A percentile compares a stretch with the other conserved stretches of the same genome.
phyloP scores from a whole-genome alignment of 2,329 filamentous ascomycete species.

The Neopestalotiopsis clavispora region DNA sequence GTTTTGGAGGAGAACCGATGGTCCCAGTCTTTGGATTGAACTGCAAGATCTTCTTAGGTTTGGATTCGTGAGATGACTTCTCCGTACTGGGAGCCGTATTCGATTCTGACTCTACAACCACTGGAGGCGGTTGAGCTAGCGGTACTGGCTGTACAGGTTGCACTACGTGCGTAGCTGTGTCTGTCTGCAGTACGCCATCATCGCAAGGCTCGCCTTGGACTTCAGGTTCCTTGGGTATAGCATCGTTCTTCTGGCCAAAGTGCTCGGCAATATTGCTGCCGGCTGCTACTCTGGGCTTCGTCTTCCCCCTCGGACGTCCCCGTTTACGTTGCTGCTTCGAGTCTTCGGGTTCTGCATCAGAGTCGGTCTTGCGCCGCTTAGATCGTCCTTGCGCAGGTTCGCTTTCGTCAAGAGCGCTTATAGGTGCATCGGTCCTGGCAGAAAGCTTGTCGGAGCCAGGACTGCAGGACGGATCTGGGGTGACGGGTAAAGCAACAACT shows the following conservation, averaged over 20 bases:
- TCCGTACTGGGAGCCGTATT: not conserved
- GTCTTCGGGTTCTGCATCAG: slow-evolving; percentile 27
- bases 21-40: slow-evolving; percentile 67
- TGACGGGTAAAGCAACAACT: slow-evolving; percentile 29
- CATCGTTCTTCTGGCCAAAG: slow-evolving; percentile 20
- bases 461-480: slow-evolving; percentile 37
- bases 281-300: slow-evolving; percentile 22
- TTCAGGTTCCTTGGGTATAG: not conserved
- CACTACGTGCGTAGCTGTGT: not conserved
- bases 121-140: not conserved
- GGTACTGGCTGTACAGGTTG: not conserved
- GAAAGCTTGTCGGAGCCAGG: slow-evolving; percentile 29
- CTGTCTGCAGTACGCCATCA: not conserved
- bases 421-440: slow-evolving; percentile 14
- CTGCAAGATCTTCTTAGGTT: slow-evolving; percentile 56
- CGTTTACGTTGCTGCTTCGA: slow-evolving; percentile 20
- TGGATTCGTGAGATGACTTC: slow-evolving; percentile 26
- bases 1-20: slow-evolving; percentile 63
- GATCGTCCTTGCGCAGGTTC: slow-evolving; percentile 35
- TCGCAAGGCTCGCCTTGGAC: slow-evolving; percentile 16
- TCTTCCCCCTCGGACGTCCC: slow-evolving; percentile 21
- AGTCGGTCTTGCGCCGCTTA: slow-evolving; percentile 50
- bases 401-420: slow-evolving; percentile 31
- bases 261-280: slow-evolving; percentile 24
- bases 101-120: not conserved